A percentile compares a stretch with the other conserved stretches of the same genome.
phyloP scores from a whole-genome alignment of 2,329 filamentous ascomycete genomes.

The Alternaria tenuissima region DNA sequence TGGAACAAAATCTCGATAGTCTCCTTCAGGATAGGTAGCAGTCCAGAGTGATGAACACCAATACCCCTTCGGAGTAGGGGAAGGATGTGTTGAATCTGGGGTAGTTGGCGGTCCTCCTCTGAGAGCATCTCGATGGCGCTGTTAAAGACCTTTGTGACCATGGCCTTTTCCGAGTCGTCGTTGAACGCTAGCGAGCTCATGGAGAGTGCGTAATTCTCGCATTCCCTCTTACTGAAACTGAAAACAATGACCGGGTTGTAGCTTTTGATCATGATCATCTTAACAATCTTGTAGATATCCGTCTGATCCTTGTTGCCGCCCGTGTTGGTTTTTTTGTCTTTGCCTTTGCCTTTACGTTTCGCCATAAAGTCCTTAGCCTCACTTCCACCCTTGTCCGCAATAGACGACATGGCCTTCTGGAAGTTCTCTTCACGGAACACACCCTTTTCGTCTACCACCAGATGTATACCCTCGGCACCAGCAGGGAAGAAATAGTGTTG shows the following conservation, averaged over 20 bases:
- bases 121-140: conserved; percentile 93
- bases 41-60: conserved; percentile 94
- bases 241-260: conserved; percentile 99
- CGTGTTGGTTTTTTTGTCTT: conserved; percentile 91
- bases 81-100: conserved; percentile 89
- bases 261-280: conserved; percentile 98
- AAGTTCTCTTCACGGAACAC: conserved; percentile 97
- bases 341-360: conserved; percentile 85
- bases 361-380: conserved; percentile 82
- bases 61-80: conserved; percentile 90
- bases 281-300: conserved; percentile 97
- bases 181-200: conserved; percentile 93
- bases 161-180: conserved; percentile 90
- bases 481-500: conserved; percentile 98
- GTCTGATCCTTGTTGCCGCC: conserved; percentile 71
- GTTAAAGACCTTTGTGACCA: conserved; percentile 93
- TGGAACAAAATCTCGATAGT: conserved; percentile 99
- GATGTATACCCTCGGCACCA: conserved; percentile 88
- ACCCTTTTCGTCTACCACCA: conserved; percentile 96
- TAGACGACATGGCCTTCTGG: conserved; percentile 90
- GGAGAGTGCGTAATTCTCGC: conserved; percentile 86
- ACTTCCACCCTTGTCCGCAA: conserved; percentile 86
- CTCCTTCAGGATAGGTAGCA: conserved; percentile 95
- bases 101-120: conserved; percentile 86
- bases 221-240: conserved; percentile 98